phyloP scores from a whole-genome alignment of 768 basidiomycete genomes.

The Lentinula aciculospora region DNA sequence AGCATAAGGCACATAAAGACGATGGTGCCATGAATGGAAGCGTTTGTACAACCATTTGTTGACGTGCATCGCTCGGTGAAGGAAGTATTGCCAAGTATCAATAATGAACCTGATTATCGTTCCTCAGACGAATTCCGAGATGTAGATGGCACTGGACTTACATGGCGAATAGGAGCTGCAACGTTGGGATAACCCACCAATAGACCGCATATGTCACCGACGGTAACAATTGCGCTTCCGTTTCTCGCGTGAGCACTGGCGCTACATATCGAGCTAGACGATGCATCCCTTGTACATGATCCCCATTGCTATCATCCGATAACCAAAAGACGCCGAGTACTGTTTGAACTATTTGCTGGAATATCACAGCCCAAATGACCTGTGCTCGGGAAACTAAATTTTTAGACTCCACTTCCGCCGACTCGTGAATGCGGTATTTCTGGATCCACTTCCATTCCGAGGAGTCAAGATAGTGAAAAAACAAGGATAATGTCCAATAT shows the following conservation, averaged over 20 bases:
- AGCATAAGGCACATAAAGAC: constrained; percentile 94
- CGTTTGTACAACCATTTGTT: constrained; percentile 89
- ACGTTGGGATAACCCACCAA: constrained; percentile 87
- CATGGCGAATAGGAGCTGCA: constrained; percentile 78
- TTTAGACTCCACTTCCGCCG: constrained; percentile 64
- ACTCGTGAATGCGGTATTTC: constrained; percentile 84
- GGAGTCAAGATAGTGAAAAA: constrained; percentile 82
- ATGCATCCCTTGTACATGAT: constrained; percentile 40
- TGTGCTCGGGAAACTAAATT: constrained; percentile 70
- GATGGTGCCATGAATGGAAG: constrained; percentile 91
- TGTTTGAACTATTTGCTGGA: constrained; percentile 88
- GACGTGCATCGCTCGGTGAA: constrained; percentile 87
- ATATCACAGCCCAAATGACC: constrained; percentile 75
- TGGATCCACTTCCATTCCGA: constrained; percentile 74
- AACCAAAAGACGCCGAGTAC: constrained; percentile 66
- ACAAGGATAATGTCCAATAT: constrained; percentile 78
- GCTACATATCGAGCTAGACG: constrained; percentile 33
- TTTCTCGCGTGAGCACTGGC: constrained; percentile 26
- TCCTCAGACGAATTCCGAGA: background rate
- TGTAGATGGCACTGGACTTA: constrained; percentile 36
- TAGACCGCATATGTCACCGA: constrained; percentile 59
- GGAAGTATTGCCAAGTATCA: constrained; percentile 98
- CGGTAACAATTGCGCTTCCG: constrained; percentile 33
- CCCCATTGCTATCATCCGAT: constrained; percentile 29
- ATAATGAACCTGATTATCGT: constrained; percentile 66